Conservation (phyloP, 2,329 filamentous ascomycete species). For the Talaromyces funiculosus region DNA sequence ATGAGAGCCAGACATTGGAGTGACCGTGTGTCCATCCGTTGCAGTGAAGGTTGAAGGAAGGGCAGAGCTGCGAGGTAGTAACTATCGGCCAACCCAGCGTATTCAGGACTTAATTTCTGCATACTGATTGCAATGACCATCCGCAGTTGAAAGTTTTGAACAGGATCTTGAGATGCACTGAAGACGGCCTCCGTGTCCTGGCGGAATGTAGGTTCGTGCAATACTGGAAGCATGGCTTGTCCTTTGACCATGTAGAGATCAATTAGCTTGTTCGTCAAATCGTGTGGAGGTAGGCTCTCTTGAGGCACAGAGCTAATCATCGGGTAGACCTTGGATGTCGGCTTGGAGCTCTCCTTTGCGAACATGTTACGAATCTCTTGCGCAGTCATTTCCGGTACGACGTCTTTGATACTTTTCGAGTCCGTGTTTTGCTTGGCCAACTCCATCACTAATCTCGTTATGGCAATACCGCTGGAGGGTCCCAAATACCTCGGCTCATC, state of each 20-base stretch:
- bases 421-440: constrained; percentile 91
- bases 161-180: constrained; percentile 66
- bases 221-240: constrained; percentile 77
- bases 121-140: constrained; percentile 94
- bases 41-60: constrained; percentile 74
- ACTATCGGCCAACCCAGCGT: constrained; percentile 88
- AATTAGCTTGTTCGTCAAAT: constrained; percentile 70
- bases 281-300: constrained; percentile 64
- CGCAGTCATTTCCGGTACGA: constrained; percentile 71
- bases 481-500: constrained; percentile 89
- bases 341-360: constrained; percentile 58
- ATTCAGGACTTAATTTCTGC: constrained; percentile 83
- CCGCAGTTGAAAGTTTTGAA: constrained; percentile 79
- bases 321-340: constrained; percentile 76
- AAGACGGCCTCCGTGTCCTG: constrained; percentile 77
- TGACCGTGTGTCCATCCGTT: constrained; percentile 83
- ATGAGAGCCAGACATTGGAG: constrained; percentile 85
- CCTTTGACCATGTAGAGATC: constrained; percentile 83
- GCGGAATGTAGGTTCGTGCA: constrained; percentile 77
- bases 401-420: constrained; percentile 82
- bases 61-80: constrained; percentile 89
- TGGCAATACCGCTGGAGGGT: constrained; percentile 90
- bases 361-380: constrained; percentile 64
- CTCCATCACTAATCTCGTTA: constrained; percentile 92
- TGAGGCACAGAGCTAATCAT: constrained; percentile 83